phyloP scores from a whole-genome alignment of 148 eudicot genomes.

The Amaranthus palmeri region DNA sequence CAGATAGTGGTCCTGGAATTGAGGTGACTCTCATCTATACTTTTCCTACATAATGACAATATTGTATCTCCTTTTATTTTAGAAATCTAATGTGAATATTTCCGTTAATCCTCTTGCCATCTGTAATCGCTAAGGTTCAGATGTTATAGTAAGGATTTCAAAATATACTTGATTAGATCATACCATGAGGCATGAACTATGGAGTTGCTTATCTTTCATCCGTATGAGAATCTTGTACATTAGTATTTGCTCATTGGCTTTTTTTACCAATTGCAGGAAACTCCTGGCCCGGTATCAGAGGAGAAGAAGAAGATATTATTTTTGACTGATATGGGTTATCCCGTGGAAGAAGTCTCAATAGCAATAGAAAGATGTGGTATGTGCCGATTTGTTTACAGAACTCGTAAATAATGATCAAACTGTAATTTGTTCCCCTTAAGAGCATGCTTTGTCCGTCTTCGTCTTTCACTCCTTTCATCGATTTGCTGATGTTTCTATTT shows the following conservation, averaged over 20 bases:
- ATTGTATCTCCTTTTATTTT: background rate
- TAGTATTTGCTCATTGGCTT: background rate
- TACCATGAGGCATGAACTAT: background rate
- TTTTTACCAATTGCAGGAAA: slow-evolving; percentile 34
- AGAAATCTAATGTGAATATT: background rate
- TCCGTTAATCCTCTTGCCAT: background rate
- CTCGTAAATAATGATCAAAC: background rate
- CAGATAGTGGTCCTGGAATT: slow-evolving; percentile 44
- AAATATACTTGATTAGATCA: background rate
- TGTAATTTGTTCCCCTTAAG: background rate
- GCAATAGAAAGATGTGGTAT: slow-evolving; percentile 85
- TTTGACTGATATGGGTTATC: slow-evolving; percentile 64
- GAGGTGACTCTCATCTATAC: slow-evolving; percentile 33
- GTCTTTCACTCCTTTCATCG: background rate
- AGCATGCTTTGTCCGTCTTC: background rate
- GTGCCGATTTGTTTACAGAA: slow-evolving; percentile 11
- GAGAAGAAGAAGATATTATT: slow-evolving; percentile 34
- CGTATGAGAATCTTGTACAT: background rate
- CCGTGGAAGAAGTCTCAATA: slow-evolving; percentile 55
- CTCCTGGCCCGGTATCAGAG: slow-evolving; percentile 22
- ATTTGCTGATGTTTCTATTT: background rate
- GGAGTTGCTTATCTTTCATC: background rate
- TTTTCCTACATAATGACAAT: background rate
- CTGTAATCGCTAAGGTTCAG: background rate
- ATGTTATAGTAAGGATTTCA: background rate